These are phyloP conservation scores for Syzygium grande DNA, from an alignment of 345 rosid genomes.

Conservation along the genomic window DNA sequence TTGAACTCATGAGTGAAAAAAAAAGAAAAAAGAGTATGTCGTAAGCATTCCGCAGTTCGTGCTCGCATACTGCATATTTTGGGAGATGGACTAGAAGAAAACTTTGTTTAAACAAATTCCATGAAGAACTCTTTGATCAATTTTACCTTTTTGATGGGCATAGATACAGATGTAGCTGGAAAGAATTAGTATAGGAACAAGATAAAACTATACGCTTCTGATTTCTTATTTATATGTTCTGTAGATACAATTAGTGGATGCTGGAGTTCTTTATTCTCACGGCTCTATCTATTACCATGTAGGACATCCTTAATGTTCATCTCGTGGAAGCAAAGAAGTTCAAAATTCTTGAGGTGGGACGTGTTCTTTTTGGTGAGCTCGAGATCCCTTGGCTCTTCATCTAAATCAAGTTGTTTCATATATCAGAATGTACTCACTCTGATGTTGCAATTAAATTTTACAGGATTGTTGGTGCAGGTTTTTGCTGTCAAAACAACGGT, in stretches of 20 bases:
- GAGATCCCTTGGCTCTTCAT: not conserved
- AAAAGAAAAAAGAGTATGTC: not conserved
- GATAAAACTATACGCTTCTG: not conserved
- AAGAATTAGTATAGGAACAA: not conserved
- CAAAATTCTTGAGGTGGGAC: constrained; percentile 20
- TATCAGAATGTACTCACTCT: not conserved
- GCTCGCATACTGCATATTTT: not conserved
- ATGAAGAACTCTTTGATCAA: not conserved
- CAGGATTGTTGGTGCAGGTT: constrained; percentile 27
- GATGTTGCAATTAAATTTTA: not conserved
- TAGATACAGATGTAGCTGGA: not conserved
- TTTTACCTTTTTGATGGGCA: not conserved
- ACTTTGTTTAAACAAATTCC: not conserved
- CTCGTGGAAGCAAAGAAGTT: constrained; percentile 26
- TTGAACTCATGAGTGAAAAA: not conserved
- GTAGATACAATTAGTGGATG: not conserved
- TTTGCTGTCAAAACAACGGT: constrained; percentile 18
- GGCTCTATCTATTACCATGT: not conserved
- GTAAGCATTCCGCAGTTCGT: not conserved
- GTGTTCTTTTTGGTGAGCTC: constrained; percentile 32
- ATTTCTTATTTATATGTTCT: not conserved
- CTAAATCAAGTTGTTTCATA: not conserved
- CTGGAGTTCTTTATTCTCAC: not conserved
- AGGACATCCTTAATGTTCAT: constrained; percentile 19
- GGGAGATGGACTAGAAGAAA: not conserved